Base-by-base conservation (phyloP, 345 rosid genomes). In the Acer negundo region DNA sequence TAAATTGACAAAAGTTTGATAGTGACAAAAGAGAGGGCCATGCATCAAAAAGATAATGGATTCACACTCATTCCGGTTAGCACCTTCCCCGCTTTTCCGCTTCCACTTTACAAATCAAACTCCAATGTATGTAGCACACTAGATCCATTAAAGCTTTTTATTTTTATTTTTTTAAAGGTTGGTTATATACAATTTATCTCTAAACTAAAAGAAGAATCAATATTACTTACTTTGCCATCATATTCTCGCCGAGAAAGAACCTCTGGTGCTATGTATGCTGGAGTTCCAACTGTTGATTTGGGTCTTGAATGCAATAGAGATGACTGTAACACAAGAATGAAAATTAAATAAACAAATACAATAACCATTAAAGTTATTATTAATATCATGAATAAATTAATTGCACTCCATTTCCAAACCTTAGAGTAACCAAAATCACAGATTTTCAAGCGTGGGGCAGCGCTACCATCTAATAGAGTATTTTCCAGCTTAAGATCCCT, bases 341-440 rank as follows among this genome's bases (percentile, higher is more conserved):
- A 49, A 55, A 56, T 80, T 7, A 53, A 53, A 77, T 11, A 15
- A 47, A 47, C 17, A 64, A 47, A 62, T 31, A 16, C 61, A 61
- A 70, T 64, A 75, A 51, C 13, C 23, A 66, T 26, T 74, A 77
- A 35, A 53, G 11, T 31, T 47, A 7, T 26, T 8, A 28, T 44
- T 38, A 3, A 58, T 31, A 22, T 6, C n/a, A 51, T 46, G 17
- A 17, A 63, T 2, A 35, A 59, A 28, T 0, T 6, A 31, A 64
- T 35, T n/a, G 20, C 10, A 16, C 38, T 49, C 40, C 23, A 65
- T 31, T 61, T 20, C 7, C 62, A 55, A 63, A 92, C 98, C 98
- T 94, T 94, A 35, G 98, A 94, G 87, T 94, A 94, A 74, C 98
- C 96, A 73, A 94, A 94, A 84, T 94, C 98, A 75, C 98, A 92